Conservation (phyloP, 208 protist genomes). For the Trypanosoma theileri region DNA sequence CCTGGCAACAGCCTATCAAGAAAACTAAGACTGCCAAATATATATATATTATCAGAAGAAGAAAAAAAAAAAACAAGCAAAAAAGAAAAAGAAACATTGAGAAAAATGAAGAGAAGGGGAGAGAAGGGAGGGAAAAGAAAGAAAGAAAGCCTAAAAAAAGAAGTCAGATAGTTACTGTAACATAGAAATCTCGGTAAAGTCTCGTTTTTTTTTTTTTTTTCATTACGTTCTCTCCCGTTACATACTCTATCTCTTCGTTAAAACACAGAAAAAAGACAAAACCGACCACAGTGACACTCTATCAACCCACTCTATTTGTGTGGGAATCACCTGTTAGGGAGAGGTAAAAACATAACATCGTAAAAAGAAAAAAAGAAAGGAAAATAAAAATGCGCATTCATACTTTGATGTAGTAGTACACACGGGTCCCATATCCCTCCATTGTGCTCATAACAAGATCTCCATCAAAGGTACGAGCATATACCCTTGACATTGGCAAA, state of each 20-base stretch:
- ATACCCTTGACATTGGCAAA: slow-evolving; percentile 91
- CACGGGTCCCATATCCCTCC: slow-evolving; percentile 93
- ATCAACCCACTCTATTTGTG: no score
- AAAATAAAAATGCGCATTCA: slow-evolving; percentile 9
- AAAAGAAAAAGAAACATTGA: slow-evolving; percentile 1
- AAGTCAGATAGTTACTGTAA: not conserved
- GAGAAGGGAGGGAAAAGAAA: not conserved
- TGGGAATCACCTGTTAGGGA: not conserved
- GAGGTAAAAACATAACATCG: slow-evolving; percentile 4
- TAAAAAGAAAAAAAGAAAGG: slow-evolving; percentile 30
- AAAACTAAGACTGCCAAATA: no score
- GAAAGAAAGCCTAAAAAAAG: not conserved
- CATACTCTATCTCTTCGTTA: not conserved
- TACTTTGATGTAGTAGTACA: slow-evolving; percentile 89
- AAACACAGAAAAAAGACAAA: slow-evolving; percentile 13
- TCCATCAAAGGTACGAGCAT: slow-evolving; percentile 92
- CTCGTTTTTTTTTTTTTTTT: not conserved
- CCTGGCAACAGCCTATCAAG: not conserved
- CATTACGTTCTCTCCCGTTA: not conserved
- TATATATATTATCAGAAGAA: slow-evolving; percentile 3
- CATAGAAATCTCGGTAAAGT: not conserved
- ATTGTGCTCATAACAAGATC: slow-evolving; percentile 93
- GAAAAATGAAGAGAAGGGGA: not conserved
- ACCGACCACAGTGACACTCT: not conserved
- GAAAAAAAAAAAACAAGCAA: slow-evolving; percentile 2